phyloP scores from a whole-genome alignment of 495 filamentous ascomycete species.

The Neurospora sp. region DNA sequence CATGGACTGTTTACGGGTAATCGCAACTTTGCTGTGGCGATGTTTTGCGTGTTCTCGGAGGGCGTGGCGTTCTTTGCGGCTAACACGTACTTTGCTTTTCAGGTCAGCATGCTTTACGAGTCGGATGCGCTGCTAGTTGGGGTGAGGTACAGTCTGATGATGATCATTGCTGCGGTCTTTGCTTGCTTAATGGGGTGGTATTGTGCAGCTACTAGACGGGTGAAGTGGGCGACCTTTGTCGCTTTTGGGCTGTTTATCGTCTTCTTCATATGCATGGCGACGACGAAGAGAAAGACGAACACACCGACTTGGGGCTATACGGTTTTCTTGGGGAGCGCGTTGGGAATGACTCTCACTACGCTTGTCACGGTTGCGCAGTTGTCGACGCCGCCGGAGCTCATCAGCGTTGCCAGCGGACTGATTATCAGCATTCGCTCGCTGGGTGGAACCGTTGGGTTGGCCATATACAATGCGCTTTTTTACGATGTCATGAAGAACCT shows the following conservation, averaged over 20 bases:
- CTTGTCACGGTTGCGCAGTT: constrained; percentile 26
- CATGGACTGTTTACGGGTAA: constrained; percentile 22
- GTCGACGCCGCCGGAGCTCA: constrained; percentile 22
- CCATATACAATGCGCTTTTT: constrained; percentile 23
- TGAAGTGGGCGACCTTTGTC: constrained; percentile 13
- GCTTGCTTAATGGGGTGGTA: constrained; percentile 14
- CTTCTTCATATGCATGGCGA: constrained; percentile 23
- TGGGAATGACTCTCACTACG: constrained; percentile 19
- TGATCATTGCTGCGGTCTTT: constrained; percentile 11
- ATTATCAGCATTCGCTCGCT: constrained; percentile 23
- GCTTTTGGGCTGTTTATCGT: constrained; percentile 16
- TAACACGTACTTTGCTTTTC: constrained; percentile 29
- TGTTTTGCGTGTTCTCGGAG: constrained; percentile 23
- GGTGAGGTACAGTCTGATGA: constrained; percentile 16
- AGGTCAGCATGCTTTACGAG: constrained; percentile 23
- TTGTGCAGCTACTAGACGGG: constrained; percentile 13
- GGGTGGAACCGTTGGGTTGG: constrained; percentile 24
- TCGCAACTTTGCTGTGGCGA: constrained; percentile 23
- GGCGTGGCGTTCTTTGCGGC: constrained; percentile 27
- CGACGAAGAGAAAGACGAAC: constrained; percentile 4
- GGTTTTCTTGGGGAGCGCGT: constrained; percentile 17
- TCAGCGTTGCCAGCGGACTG: constrained; percentile 23
- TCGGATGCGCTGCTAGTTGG: constrained; percentile 16
- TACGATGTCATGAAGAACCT: constrained; percentile 7
- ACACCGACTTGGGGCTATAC: constrained; percentile 21